These are phyloP conservation scores for Akanthomyces muscarius DNA, from an alignment of 2,329 filamentous ascomycete species.

Conservation along the genomic window DNA sequence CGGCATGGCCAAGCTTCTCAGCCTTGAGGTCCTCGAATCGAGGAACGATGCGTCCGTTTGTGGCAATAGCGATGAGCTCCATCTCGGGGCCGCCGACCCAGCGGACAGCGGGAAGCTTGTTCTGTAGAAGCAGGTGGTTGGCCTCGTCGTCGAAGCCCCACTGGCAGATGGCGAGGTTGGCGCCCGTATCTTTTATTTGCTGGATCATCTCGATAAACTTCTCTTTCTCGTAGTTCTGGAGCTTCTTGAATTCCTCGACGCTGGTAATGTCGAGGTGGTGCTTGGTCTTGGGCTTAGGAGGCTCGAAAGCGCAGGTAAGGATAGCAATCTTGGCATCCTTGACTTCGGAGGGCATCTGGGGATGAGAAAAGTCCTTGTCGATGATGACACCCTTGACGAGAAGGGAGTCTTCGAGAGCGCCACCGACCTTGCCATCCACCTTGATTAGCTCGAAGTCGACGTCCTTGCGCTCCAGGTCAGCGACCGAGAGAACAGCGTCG, in stretches of 20 bases:
- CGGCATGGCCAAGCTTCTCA: conserved; percentile 87
- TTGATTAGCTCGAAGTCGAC: conserved; percentile 99
- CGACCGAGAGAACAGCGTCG: conserved; percentile 93
- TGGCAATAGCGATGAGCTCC: conserved; percentile 96
- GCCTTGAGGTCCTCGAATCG: conserved; percentile 90
- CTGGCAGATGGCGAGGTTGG: conserved; percentile 96
- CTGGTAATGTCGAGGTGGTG: conserved; percentile 97
- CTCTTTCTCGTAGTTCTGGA: conserved; percentile 90
- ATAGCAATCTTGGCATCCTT: conserved; percentile 95
- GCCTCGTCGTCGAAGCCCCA: conserved; percentile 99
- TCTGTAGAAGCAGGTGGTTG: conserved; percentile 94
- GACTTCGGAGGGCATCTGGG: conserved; percentile 97
- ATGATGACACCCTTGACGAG: conserved; percentile 97
- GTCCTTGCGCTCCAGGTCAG: conserved; percentile 91
- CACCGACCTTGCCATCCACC: conserved; percentile 97
- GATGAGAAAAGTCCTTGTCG: conserved; percentile 99
- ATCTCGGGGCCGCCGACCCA: conserved; percentile 99
- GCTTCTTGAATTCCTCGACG: conserved; percentile 96
- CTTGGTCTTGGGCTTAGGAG: conserved; percentile 99
- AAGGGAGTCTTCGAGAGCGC: conserved; percentile 85
- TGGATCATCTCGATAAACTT: conserved; percentile 99
- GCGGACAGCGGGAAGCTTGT: conserved; percentile 89
- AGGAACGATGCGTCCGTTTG: conserved; percentile 95
- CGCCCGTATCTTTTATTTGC: conserved; percentile 94
- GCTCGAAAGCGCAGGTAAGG: conserved; percentile 95